phyloP scores from a whole-genome alignment of 2,329 filamentous ascomycete genomes.

The Cladosporium sp. region DNA sequence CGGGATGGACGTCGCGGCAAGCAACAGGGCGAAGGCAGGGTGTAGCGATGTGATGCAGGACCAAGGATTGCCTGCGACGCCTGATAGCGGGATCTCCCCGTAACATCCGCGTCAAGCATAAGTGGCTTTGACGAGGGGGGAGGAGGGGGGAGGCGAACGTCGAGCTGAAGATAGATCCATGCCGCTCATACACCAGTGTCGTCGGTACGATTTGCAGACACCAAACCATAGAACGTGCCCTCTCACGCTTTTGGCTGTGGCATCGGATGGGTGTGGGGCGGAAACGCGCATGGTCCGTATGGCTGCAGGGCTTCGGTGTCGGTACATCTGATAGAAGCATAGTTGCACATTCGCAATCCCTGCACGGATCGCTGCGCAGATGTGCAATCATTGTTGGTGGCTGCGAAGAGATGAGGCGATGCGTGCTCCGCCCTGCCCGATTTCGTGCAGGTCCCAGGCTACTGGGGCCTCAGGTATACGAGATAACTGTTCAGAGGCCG shows the following conservation, averaged over 20 bases:
- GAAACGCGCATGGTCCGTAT: background rate
- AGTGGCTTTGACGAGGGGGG: background rate
- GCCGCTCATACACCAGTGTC: background rate
- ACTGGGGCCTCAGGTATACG: background rate
- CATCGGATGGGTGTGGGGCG: conserved; percentile 13
- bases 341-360: background rate
- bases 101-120: background rate
- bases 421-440: conserved; percentile 9
- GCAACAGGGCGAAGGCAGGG: conserved; percentile 2
- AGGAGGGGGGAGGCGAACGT: background rate
- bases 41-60: conserved; percentile 5
- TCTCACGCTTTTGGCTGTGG: background rate
- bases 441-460: background rate
- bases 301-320: background rate
- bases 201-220: background rate
- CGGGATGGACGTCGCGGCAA: background rate
- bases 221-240: background rate
- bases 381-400: background rate
- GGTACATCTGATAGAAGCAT: background rate
- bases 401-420: conserved; percentile 3
- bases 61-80: background rate
- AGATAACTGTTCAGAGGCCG: background rate
- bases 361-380: background rate
- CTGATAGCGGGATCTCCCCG: background rate
- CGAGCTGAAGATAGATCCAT: background rate